These are phyloP conservation scores for Neurospora tetraspora DNA, from an alignment of 495 filamentous ascomycete genomes.

Conservation along the genomic window DNA sequence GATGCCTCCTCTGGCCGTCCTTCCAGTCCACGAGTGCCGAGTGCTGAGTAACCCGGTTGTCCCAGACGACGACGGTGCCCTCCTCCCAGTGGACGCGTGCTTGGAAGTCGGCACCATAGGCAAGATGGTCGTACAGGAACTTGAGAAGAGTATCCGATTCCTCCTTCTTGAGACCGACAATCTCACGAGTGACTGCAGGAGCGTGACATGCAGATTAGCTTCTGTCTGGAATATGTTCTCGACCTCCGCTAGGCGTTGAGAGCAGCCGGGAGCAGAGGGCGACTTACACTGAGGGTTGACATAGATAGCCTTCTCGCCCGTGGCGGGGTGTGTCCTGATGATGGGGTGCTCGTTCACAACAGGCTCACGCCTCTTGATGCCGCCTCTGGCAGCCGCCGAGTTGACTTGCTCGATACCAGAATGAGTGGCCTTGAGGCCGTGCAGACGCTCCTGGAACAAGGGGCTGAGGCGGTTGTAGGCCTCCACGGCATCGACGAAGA, in stretches of 20 bases:
- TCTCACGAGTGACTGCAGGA: slow-evolving; percentile 52
- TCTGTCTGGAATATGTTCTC: background rate
- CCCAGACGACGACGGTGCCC: slow-evolving; percentile 81
- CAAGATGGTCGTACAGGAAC: slow-evolving; percentile 82
- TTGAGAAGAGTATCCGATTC: slow-evolving; percentile 73
- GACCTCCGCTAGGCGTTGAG: background rate
- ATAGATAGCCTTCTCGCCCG: slow-evolving; percentile 78
- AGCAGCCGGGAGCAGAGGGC: background rate
- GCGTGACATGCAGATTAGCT: slow-evolving; percentile 5
- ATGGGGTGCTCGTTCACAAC: slow-evolving; percentile 63
- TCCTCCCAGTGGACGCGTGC: slow-evolving; percentile 71
- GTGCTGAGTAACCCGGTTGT: slow-evolving; percentile 74
- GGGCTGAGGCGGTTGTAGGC: slow-evolving; percentile 72
- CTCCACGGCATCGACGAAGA: slow-evolving; percentile 62
- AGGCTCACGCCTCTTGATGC: slow-evolving; percentile 60
- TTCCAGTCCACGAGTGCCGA: slow-evolving; percentile 74
- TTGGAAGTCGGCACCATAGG: slow-evolving; percentile 77
- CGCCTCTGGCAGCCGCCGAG: slow-evolving; percentile 41
- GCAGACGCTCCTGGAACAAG: slow-evolving; percentile 58
- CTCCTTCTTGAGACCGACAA: slow-evolving; percentile 67
- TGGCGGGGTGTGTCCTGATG: slow-evolving; percentile 69
- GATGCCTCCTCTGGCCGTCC: slow-evolving; percentile 65
- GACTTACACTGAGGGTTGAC: slow-evolving; percentile 78
- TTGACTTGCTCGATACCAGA: slow-evolving; percentile 65
- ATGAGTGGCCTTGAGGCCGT: slow-evolving; percentile 69